phyloP scores from a whole-genome alignment of 2,329 filamentous ascomycete genomes.

The Thermoascus crustaceus region DNA sequence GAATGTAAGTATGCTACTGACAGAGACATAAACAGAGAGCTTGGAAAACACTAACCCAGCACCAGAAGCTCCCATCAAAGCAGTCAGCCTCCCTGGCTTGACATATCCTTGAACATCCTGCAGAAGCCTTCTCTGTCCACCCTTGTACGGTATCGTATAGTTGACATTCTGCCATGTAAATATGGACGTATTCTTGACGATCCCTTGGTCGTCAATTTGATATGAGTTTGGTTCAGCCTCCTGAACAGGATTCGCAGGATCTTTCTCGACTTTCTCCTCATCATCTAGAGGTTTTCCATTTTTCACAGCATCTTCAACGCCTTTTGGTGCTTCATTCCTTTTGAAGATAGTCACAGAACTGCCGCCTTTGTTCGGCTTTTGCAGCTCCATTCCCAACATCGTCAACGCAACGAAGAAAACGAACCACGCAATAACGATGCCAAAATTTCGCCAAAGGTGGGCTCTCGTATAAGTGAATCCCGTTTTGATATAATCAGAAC shows the following conservation, averaged over 20 bases:
- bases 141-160: slow-evolving; percentile 52
- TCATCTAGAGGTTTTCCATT: slow-evolving; percentile 34
- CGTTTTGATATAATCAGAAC: slow-evolving; percentile 48
- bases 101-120: slow-evolving; percentile 63
- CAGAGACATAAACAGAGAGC: background rate
- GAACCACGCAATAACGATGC: slow-evolving; percentile 70
- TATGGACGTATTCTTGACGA: slow-evolving; percentile 60
- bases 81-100: slow-evolving; percentile 67
- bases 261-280: slow-evolving; percentile 43
- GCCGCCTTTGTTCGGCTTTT: slow-evolving; percentile 73
- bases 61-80: slow-evolving; percentile 72
- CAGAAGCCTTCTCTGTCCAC: slow-evolving; percentile 42
- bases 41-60: slow-evolving; percentile 25
- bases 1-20: background rate
- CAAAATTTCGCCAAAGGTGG: slow-evolving; percentile 65
- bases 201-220: slow-evolving; percentile 35
- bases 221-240: slow-evolving; percentile 13
- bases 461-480: slow-evolving; percentile 48
- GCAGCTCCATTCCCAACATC: slow-evolving; percentile 66
- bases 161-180: slow-evolving; percentile 81
- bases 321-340: slow-evolving; percentile 54
- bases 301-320: slow-evolving; percentile 50
- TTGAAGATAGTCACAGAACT: slow-evolving; percentile 72
- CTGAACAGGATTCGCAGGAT: slow-evolving; percentile 9
- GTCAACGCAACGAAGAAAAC: slow-evolving; percentile 68